Conservation (phyloP, 2,329 filamentous ascomycete species). For the Mollisiaceae sp. region DNA sequence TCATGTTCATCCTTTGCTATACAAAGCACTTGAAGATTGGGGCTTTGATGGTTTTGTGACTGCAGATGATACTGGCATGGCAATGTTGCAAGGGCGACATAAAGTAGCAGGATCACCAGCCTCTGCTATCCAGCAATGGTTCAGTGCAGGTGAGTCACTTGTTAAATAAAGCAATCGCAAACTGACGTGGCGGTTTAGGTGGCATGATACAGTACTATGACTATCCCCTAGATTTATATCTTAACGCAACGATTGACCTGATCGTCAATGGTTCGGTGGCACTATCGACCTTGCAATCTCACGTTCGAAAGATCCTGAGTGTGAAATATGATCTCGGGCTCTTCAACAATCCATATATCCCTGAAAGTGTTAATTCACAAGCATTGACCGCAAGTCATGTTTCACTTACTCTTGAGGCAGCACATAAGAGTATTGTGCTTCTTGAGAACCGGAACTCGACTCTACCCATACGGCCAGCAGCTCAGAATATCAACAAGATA, state of each 20-base stretch:
- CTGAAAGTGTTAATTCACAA: slow-evolving; percentile 43
- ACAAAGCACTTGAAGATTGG: slow-evolving; percentile 47
- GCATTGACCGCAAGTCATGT: slow-evolving; percentile 45
- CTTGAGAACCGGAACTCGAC: slow-evolving; percentile 49
- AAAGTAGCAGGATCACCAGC: slow-evolving; percentile 46
- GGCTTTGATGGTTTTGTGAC: slow-evolving; percentile 49
- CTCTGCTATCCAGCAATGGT: slow-evolving; percentile 50
- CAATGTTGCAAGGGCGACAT: slow-evolving; percentile 43
- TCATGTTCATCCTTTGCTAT: slow-evolving; percentile 48
- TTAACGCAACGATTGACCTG: slow-evolving; percentile 45
- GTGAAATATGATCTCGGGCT: slow-evolving; percentile 52
- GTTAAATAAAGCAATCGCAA: neutral
- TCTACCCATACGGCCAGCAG: slow-evolving; percentile 43
- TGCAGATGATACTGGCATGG: slow-evolving; percentile 49
- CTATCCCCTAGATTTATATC: slow-evolving; percentile 47
- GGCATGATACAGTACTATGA: slow-evolving; percentile 53
- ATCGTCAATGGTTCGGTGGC: slow-evolving; percentile 46
- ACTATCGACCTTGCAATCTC: slow-evolving; percentile 44
- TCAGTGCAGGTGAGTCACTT: slow-evolving; percentile 45
- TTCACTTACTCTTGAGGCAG: slow-evolving; percentile 48
- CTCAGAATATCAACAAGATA: slow-evolving; percentile 43
- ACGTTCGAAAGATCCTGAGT: slow-evolving; percentile 45
- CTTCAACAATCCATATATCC: slow-evolving; percentile 47
- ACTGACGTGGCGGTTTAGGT: slow-evolving; percentile 15
- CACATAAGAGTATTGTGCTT: slow-evolving; percentile 50